Conservation (phyloP, 2,329 filamentous ascomycete species). For the Trichoderma hamatum region DNA sequence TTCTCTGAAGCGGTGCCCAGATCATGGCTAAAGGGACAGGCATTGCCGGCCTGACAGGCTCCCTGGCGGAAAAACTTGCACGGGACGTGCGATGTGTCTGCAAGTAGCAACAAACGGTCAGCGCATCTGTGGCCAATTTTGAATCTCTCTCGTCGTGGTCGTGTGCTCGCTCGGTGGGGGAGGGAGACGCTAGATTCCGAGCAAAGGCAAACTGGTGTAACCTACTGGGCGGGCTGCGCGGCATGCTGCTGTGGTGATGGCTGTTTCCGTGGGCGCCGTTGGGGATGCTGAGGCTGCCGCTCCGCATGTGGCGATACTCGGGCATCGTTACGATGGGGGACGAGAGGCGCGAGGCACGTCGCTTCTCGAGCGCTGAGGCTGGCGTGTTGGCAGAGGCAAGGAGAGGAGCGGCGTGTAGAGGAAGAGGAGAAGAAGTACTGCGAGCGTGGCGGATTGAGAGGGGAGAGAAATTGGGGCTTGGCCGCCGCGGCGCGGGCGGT, state of each 20-base stretch:
- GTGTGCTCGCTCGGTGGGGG: constrained; percentile 23
- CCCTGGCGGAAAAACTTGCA: constrained; percentile 99
- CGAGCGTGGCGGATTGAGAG: constrained; percentile 26
- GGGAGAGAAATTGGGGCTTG: constrained; percentile 25
- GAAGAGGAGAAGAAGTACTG: constrained; percentile 29
- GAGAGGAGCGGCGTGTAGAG: constrained; percentile 22
- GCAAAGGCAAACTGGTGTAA: constrained; percentile 19
- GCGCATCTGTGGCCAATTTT: constrained; percentile 5
- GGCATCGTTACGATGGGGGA: constrained; percentile 43
- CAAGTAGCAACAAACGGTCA: constrained; percentile 30
- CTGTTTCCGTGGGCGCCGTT: constrained; percentile 35
- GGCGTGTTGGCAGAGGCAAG: constrained; percentile 1
- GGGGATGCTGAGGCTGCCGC: constrained; percentile 59
- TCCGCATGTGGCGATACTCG: constrained; percentile 60
- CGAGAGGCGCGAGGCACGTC: constrained; percentile 26
- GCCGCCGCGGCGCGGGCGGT: constrained; percentile 15
- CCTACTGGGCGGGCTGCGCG: constrained; percentile 66
- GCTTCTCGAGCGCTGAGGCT: constrained; percentile 22
- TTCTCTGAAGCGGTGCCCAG: constrained; percentile 82
- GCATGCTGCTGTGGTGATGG: constrained; percentile 41
- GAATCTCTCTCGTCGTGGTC: constrained; percentile 19
- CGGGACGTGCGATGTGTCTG: constrained; percentile 94
- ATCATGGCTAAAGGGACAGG: constrained; percentile 95
- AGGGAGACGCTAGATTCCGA: constrained; percentile 1
- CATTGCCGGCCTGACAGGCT: constrained; percentile 91